phyloP scores from a whole-genome alignment of 176 grass and related monocot genomes.

The Puya raimondii region DNA sequence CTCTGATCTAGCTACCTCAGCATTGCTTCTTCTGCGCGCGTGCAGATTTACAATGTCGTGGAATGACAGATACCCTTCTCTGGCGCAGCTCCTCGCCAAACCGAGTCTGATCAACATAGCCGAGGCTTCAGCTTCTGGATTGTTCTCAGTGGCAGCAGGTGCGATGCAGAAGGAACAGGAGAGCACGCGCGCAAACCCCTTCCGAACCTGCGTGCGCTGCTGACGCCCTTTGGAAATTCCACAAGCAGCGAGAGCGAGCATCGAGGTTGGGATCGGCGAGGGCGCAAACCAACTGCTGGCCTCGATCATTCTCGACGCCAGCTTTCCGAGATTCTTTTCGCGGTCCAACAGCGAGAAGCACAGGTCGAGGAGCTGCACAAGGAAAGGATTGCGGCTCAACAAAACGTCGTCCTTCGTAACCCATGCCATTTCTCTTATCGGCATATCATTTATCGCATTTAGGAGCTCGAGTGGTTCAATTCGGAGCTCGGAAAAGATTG shows the following conservation, averaged over 20 bases:
- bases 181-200: not conserved
- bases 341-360: conserved; percentile 32
- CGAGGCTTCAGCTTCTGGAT: conserved; percentile 23
- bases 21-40: conserved; percentile 11
- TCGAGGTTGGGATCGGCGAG: conserved; percentile 23
- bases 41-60: conserved; percentile 39
- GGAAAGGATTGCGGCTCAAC: conserved; percentile 26
- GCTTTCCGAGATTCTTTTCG: not conserved
- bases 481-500: conserved; percentile 23
- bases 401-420: conserved; percentile 7
- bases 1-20: not conserved
- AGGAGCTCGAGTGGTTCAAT: conserved; percentile 22
- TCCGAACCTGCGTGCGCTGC: conserved; percentile 8
- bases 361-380: conserved; percentile 37
- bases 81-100: conserved; percentile 15
- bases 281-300: conserved; percentile 41
- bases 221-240: not conserved
- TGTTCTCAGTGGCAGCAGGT: conserved; percentile 6
- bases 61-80: conserved; percentile 20
- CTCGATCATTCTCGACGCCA: conserved; percentile 27
- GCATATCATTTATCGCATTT: conserved; percentile 11
- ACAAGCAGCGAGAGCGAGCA: conserved; percentile 15
- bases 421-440: conserved; percentile 22
- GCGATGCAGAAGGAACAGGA: not conserved
- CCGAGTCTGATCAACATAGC: conserved; percentile 22